phyloP scores from a whole-genome alignment of 345 rosid genomes.

The Cardamine resedifolia region DNA sequence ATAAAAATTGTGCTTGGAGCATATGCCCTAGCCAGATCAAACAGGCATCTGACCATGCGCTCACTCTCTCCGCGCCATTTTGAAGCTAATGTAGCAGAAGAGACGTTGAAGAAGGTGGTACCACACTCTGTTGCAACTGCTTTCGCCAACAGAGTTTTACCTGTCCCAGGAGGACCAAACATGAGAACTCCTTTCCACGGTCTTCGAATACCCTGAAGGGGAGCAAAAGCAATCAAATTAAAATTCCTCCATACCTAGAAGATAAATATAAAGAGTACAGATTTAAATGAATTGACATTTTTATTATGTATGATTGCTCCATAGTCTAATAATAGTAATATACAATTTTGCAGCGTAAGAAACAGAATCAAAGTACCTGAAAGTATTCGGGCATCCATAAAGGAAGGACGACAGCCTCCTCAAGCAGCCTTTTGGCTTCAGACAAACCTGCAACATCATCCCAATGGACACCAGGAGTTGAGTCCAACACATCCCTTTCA shows the following conservation, averaged over 20 bases:
- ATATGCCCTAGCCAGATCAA: constrained; percentile 95
- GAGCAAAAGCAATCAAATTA: not conserved
- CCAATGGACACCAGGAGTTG: constrained; percentile 97
- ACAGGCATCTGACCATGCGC: constrained; percentile 95
- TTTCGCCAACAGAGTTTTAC: constrained; percentile 92
- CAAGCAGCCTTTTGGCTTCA: constrained; percentile 97
- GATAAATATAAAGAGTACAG: not conserved
- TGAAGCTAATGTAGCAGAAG: constrained; percentile 95
- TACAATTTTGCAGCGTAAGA: not conserved
- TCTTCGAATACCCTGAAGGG: constrained; percentile 90
- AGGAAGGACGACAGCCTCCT: constrained; percentile 99
- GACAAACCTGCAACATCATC: constrained; percentile 99
- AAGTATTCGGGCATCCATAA: constrained; percentile 99
- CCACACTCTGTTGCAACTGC: constrained; percentile 99
- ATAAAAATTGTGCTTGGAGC: constrained; percentile 97
- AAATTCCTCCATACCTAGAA: not conserved
- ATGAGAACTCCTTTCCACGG: constrained; percentile 99
- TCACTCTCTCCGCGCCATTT: constrained; percentile 99
- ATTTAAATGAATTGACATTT: not conserved
- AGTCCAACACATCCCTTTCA: constrained; percentile 98
- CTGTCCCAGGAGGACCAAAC: constrained; percentile 99
- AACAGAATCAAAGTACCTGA: constrained; percentile 56
- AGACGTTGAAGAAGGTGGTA: constrained; percentile 94
- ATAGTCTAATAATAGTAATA: constrained; percentile 3
- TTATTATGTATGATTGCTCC: constrained; percentile 5